Base-by-base conservation (phyloP, 2,329 filamentous ascomycete genomes). In the Cladosporium oxysporum region DNA sequence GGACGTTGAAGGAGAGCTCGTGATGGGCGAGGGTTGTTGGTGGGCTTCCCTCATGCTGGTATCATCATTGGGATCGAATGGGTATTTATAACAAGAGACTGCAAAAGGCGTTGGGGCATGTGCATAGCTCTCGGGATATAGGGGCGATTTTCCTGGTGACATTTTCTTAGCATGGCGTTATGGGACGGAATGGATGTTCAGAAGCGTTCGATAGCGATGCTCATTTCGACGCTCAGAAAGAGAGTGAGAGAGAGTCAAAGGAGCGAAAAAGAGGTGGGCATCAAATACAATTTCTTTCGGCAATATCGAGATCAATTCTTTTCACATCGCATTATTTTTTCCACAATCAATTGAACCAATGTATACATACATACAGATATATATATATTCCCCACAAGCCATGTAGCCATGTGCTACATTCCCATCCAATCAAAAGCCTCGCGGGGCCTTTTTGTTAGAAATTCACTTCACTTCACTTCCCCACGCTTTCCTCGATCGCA, bases 1-100 rank as follows among this genome's bases (percentile, higher is more conserved):
- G 87, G 59, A 79, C 76, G 10, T 85, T 89, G 84, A 89, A 88
- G 73, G 71, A 76, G 35, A 63, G 50, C 14, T 63, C 61, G 23
- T 63, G 41, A 47, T 21, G 41, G 41, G 41, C n/a, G 18, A 44
- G 37, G 37, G 18, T n/a, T 3, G 18, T 23, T 23, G 41, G 41
- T 21, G 41, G 37, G 37, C 6, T n/a, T n/a, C 0, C 10, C 1
- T 4, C 21, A 8, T n/a, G 18, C 3, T 44, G 37, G 37, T 41
- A 41, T 41, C 7, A 2, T 41, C n/a, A n/a, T 44, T 44, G 5
- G 37, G 18, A n/a, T 21, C 7, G 18, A 44, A 44, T 12, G 41
- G n/a, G 41, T n/a, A 47, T 21, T 11, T 11, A 26, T 3, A 26
- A 26, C 41, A 21, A 47, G 21, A 47, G 37, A 44, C 18, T 44